Percentiles rank a stretch among this genome's conserved stretches.
Conservation (phyloP, 306 rosid species). For the Comarum palustre region DNA sequence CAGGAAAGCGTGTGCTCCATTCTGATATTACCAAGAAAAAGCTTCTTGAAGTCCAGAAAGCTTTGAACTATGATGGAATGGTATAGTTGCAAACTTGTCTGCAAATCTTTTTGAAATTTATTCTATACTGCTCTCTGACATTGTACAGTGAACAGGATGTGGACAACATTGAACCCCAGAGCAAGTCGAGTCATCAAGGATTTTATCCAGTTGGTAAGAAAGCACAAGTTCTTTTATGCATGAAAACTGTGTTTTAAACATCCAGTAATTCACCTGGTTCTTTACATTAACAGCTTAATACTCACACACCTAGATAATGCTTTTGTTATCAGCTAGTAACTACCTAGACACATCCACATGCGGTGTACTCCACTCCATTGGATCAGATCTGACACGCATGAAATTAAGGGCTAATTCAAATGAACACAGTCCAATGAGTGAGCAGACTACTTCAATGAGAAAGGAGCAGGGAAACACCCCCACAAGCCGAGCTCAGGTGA, state of each 20-base stretch:
- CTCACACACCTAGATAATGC: constrained; percentile 16
- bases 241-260: background rate
- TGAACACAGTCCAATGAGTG: constrained; percentile 45
- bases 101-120: constrained; percentile 5
- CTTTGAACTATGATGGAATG: constrained; percentile 53
- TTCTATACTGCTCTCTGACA: background rate
- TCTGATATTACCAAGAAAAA: constrained; percentile 63
- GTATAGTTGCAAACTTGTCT: constrained; percentile 31
- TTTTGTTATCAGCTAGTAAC: constrained; percentile 39
- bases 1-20: constrained; percentile 83
- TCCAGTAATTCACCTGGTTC: background rate
- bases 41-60: constrained; percentile 65
- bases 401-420: constrained; percentile 48
- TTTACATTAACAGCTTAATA: background rate
- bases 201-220: constrained; percentile 39
- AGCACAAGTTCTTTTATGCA: constrained; percentile 12
- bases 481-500: constrained; percentile 63
- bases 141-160: constrained; percentile 43
- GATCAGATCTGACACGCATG: constrained; percentile 96
- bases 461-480: constrained; percentile 66
- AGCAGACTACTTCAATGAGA: constrained; percentile 41
- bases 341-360: constrained; percentile 63
- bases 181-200: constrained; percentile 37
- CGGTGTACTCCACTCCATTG: constrained; percentile 79
- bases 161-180: constrained; percentile 42